Percentiles rank a stretch among this genome's conserved stretches.
Evolutionary conservation across 1,284 basidiomycete species (phyloP).

Genomic region (Pseudozyma hubeiensis): DNA sequence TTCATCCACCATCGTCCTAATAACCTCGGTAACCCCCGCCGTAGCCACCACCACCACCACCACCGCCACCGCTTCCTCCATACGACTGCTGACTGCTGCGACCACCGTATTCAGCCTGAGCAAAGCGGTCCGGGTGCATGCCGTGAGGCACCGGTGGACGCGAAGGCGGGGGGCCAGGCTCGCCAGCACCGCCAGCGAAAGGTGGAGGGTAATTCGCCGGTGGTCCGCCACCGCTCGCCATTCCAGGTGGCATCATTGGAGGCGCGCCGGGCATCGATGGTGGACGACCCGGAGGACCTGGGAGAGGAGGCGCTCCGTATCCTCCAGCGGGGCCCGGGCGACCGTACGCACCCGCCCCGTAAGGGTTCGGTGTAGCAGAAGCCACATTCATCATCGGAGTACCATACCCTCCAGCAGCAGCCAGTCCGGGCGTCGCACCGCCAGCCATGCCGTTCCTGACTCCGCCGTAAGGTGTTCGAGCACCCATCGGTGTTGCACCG

Average conservation of each 20-base stretch:
- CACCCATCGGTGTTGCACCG: constrained; percentile 41
- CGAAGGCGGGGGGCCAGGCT: constrained; percentile 38
- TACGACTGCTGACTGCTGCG: constrained; percentile 12
- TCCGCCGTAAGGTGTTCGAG: constrained; percentile 33
- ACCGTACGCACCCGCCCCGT: constrained; percentile 25
- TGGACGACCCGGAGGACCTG: constrained; percentile 30
- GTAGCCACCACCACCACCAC: constrained; percentile 15
- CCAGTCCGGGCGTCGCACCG: constrained; percentile 20
- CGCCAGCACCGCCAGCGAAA: constrained; percentile 14
- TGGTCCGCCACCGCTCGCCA: constrained; percentile 30
- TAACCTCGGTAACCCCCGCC: constrained; percentile 12
- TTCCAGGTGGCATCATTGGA: constrained; percentile 38
- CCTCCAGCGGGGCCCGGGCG: constrained; percentile 15
- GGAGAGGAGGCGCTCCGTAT: constrained; percentile 33
- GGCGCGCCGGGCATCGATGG: constrained; percentile 45
- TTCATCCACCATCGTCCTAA: background rate
- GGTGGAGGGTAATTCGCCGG: constrained; percentile 36
- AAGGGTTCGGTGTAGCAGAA: constrained; percentile 44
- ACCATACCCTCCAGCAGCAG: constrained; percentile 29
- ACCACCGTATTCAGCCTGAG: constrained; percentile 42
- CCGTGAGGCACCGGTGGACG: constrained; percentile 49
- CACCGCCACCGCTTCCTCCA: background rate
- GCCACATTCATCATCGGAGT: constrained; percentile 33
- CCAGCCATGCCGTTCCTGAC: constrained; percentile 31
- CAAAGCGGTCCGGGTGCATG: constrained; percentile 57